These are phyloP conservation scores for Teunomyces stri DNA, from an alignment of 805 yeast genomes.

Conservation along the genomic window DNA sequence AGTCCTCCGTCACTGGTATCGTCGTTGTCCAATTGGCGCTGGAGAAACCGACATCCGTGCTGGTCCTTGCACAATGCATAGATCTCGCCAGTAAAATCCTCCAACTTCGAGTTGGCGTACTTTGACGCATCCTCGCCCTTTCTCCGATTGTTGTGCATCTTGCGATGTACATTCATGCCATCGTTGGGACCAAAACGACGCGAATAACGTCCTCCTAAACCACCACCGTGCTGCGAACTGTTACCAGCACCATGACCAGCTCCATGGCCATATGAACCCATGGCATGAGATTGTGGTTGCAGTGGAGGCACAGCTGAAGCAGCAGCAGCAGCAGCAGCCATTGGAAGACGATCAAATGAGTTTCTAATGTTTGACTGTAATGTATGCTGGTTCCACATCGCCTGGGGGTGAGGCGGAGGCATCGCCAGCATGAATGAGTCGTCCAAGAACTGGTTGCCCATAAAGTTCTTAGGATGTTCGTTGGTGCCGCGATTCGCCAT, in stretches of 20 bases:
- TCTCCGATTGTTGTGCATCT: constrained; percentile 34
- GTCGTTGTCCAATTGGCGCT: constrained; percentile 68
- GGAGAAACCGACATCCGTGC: constrained; percentile 93
- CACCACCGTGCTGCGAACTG: neutral
- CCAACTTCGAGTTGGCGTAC: constrained; percentile 63
- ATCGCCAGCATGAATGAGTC: constrained; percentile 1
- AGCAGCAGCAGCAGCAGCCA: neutral
- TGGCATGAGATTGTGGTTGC: neutral
- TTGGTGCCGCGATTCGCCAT: neutral
- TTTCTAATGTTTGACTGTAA: constrained; percentile 3
- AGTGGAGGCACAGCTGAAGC: neutral
- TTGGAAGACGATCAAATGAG: constrained; percentile 4
- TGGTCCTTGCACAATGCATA: constrained; percentile 88
- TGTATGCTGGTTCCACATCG: constrained; percentile 16
- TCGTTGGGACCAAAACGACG: constrained; percentile 11
- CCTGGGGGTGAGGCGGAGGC: constrained; percentile 3
- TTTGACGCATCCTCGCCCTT: constrained; percentile 69
- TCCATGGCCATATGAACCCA: neutral
- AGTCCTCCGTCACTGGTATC: constrained; percentile 7
- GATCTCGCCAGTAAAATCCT: constrained; percentile 70
- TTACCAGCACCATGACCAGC: neutral
- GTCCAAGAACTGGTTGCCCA: constrained; percentile 2
- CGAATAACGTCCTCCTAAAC: neutral
- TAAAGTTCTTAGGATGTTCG: neutral
- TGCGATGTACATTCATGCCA: constrained; percentile 43